Percentiles rank a stretch among this genome's conserved stretches.
phyloP scores from a whole-genome alignment of 2,329 filamentous ascomycete genomes.

The Geosmithia putterillii region DNA sequence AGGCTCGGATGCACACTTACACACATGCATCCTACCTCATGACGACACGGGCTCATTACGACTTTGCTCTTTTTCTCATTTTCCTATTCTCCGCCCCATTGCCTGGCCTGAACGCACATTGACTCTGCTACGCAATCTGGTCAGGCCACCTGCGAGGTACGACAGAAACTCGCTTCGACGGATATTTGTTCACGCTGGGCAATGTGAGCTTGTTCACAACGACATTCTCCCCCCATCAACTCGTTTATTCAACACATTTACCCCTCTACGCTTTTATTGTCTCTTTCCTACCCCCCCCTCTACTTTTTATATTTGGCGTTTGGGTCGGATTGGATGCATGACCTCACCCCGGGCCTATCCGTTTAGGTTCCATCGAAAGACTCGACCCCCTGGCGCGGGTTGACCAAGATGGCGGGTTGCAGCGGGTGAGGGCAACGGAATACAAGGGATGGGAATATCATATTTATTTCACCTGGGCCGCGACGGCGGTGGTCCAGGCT shows the following conservation, averaged over 20 bases:
- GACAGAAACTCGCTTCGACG: no score
- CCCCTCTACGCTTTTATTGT: no score
- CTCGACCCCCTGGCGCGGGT: no score
- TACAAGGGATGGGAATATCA: neutral
- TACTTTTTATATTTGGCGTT: neutral
- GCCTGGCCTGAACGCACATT: neutral
- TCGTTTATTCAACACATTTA: no score
- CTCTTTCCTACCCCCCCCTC: constrained; percentile 2
- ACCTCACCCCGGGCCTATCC: no score
- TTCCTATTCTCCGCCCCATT: constrained; percentile 3
- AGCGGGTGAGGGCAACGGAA: neutral
- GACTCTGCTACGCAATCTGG: no score
- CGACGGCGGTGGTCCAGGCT: neutral
- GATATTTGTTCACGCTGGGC: no score
- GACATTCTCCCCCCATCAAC: no score
- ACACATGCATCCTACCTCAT: neutral
- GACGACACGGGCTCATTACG: neutral
- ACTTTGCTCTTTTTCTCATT: neutral
- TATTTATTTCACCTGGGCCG: neutral
- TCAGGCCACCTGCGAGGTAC: no score
- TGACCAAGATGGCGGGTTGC: no score
- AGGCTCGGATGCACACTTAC: neutral
- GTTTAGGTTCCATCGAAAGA: no score
- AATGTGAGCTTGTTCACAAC: no score
- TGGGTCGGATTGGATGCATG: neutral